Base-by-base conservation (phyloP, 305 asterid species). In the Fraxinus sp. region DNA sequence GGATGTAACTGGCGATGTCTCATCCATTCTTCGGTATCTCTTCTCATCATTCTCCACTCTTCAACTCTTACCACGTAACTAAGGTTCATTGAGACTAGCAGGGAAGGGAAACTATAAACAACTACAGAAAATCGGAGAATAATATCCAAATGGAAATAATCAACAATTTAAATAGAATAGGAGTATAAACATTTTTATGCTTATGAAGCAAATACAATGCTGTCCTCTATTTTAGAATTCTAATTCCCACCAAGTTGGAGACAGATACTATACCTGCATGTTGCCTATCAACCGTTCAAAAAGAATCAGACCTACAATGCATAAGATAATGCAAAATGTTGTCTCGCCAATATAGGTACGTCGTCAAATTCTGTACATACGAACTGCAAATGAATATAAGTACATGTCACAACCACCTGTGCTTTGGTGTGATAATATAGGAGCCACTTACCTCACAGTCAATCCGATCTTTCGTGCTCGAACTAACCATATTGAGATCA, bases 1-100 rank as follows among this genome's bases (percentile, higher is more conserved):
- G 87, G 90, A 37, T 98, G 97, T 86, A 95, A 82, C 87, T 95
- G 99, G 5, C 98, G 92, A 80, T 91, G 99, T 92, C 98, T 90
- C 99, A 94, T 95, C 99, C 99, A 95, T 85, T 95, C 99, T 83
- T 95, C 99, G 0, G 94, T 89, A 81, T 95, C 99, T 83, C 99
- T 87, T 90, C 91, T 90, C 90, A 86, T 93, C 30, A 93, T 83
- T 83, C 99, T 88, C 98, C 99, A 94, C 87, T 95, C 99, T 90
- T 95, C 99, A 39, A 94, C 91, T 80, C 95, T 94, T 85, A 95
- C 93, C 78, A 98, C n/a, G n/a, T n/a, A n/a, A n/a, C n/a, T n/a
- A n/a, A n/a, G n/a, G n/a, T n/a, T 91, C 97, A 94, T 88, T 78
- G 99, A 95, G n/a, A n/a, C n/a, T n/a, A n/a, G n/a, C n/a, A 59